Evolutionary conservation across 345 rosid species (phyloP).

Genomic region (Erodium maritimum): DNA sequence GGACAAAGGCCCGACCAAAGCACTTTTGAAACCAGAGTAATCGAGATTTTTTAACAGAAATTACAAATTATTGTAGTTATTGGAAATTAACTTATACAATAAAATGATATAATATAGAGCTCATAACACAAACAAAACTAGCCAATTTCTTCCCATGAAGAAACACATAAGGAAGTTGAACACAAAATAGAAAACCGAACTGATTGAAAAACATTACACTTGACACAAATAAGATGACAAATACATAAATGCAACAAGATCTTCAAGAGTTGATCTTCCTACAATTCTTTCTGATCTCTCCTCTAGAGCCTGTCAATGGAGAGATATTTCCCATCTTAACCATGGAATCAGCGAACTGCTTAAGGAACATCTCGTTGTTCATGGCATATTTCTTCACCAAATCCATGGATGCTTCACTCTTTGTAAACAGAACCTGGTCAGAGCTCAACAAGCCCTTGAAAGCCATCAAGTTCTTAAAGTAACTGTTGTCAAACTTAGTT

Average conservation of each 20-base stretch:
- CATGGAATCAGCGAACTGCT: conserved; percentile 74
- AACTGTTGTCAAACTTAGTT: conserved; percentile 54
- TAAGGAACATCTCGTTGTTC: conserved; percentile 42
- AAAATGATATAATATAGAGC: too few species aligned
- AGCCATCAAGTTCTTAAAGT: conserved; percentile 62
- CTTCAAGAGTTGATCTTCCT: conserved; percentile 46
- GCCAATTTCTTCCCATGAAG: background rate
- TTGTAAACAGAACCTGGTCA: conserved; percentile 57
- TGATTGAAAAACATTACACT: background rate
- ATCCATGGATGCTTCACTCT: conserved; percentile 38
- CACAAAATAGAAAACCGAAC: background rate
- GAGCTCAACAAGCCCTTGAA: conserved; percentile 63
- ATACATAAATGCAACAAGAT: background rate
- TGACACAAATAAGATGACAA: background rate
- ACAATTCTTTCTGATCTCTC: conserved; percentile 74
- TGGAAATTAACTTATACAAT: too few species aligned
- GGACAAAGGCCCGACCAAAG: too few species aligned
- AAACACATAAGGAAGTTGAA: background rate
- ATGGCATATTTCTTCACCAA: conserved; percentile 69
- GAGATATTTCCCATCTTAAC: conserved; percentile 76
- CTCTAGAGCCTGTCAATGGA: conserved; percentile 57
- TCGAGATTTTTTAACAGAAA: too few species aligned
- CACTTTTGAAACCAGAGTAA: too few species aligned
- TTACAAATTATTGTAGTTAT: too few species aligned
- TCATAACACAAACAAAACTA: too few species aligned